phyloP scores from a whole-genome alignment of 1,284 basidiomycete genomes.

The Entoloma clypeatum region DNA sequence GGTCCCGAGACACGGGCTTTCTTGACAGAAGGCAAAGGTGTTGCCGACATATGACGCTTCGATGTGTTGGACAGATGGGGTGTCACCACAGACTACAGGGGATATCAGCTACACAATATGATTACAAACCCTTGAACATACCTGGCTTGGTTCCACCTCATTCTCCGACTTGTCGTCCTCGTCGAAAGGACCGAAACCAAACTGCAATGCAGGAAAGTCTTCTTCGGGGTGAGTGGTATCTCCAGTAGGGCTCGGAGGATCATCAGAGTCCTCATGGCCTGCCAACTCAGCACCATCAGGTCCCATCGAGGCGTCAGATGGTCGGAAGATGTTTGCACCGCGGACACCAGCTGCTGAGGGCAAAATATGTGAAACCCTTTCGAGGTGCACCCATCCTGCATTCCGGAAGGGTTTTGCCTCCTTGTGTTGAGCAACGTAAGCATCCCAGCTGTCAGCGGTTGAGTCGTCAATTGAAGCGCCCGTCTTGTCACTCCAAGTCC shows the following conservation, averaged over 20 bases:
- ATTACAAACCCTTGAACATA: not conserved
- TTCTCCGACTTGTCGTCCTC: not conserved
- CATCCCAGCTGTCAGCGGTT: slow-evolving; percentile 7
- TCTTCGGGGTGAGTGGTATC: not conserved
- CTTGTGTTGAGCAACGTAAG: slow-evolving; percentile 5
- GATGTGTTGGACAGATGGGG: not conserved
- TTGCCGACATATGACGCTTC: not conserved
- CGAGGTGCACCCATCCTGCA: slow-evolving; percentile 11
- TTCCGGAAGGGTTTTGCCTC: slow-evolving; percentile 12
- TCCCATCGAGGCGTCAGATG: slow-evolving; percentile 1
- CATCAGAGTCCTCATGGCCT: not conserved
- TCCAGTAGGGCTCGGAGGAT: not conserved
- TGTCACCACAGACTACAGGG: not conserved
- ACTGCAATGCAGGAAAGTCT: too few species aligned
- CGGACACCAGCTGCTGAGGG: too few species aligned
- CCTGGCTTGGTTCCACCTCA: not conserved
- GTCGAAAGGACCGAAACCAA: too few species aligned
- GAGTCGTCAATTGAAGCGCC: slow-evolving; percentile 12
- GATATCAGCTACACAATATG: not conserved
- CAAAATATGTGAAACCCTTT: slow-evolving; percentile 7
- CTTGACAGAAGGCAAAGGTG: not conserved
- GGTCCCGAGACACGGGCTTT: not conserved
- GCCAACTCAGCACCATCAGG: not conserved
- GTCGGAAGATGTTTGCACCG: slow-evolving; percentile 10
- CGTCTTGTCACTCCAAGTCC: too few species aligned